Conservation (phyloP, 768 basidiomycete species). For the Tephrocybe sp. region DNA sequence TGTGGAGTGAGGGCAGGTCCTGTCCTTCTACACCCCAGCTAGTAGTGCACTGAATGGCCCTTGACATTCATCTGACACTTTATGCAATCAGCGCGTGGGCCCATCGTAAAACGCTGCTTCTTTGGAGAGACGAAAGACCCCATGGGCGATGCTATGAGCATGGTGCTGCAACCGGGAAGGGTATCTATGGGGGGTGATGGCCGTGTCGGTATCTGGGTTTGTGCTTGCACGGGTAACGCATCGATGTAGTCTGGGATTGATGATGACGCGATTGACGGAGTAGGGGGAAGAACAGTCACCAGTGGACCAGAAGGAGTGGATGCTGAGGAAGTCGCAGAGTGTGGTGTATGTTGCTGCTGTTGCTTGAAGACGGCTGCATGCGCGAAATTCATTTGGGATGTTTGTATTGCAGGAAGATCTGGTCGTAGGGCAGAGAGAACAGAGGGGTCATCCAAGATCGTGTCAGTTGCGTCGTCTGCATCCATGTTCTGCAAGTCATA, state of each 20-base stretch:
- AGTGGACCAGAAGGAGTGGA: constrained; percentile 16
- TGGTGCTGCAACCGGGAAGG: not conserved
- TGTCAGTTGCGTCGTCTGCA: constrained; percentile 16
- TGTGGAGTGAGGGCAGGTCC: not conserved
- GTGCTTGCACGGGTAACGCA: constrained; percentile 8
- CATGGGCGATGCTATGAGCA: constrained; percentile 20
- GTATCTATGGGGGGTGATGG: constrained; percentile 13
- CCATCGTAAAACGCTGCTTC: constrained; percentile 64
- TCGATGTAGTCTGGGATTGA: constrained; percentile 17
- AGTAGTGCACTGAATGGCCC: constrained; percentile 69
- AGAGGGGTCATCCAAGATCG: not conserved
- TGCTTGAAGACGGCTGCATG: constrained; percentile 7
- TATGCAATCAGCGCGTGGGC: constrained; percentile 66
- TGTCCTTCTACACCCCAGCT: not conserved
- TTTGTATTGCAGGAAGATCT: constrained; percentile 11
- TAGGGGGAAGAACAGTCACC: constrained; percentile 30
- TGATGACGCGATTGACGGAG: constrained; percentile 23
- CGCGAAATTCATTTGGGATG: constrained; percentile 5
- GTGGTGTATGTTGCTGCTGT: constrained; percentile 12
- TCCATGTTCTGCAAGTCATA: constrained; percentile 25
- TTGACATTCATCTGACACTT: constrained; percentile 66
- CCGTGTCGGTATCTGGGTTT: constrained; percentile 6
- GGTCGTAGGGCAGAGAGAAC: constrained; percentile 4
- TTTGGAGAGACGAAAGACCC: constrained; percentile 21
- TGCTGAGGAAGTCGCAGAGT: constrained; percentile 7